phyloP scores from a whole-genome alignment of 2,329 filamentous ascomycete species.

The Phyllosticta citrichinensis region DNA sequence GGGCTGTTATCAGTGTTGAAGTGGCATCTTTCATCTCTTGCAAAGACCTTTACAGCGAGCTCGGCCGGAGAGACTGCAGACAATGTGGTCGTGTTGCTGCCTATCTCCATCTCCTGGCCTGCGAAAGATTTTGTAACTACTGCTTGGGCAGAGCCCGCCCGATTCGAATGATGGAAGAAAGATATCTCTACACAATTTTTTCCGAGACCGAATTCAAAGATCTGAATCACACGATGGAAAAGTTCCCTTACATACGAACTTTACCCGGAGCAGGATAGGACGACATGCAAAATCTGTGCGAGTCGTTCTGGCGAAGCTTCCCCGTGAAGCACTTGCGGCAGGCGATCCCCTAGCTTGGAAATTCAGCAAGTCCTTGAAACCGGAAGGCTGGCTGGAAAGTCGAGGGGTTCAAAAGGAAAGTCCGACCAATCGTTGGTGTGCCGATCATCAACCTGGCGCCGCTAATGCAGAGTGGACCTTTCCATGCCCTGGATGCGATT shows the following conservation, averaged over 20 bases:
- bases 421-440: no score
- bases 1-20: constrained; percentile 26
- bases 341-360: no score
- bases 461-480: no score
- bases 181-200: background rate
- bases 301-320: background rate
- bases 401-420: no score
- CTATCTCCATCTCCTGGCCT: constrained; percentile 31
- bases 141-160: background rate
- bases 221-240: background rate
- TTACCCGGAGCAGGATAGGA: background rate
- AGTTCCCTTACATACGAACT: background rate
- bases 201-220: background rate
- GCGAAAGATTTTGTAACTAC: constrained; percentile 30
- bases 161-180: no score
- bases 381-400: no score
- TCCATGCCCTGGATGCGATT: no score
- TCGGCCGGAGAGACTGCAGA: constrained; percentile 24
- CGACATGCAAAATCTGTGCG: background rate
- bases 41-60: constrained; percentile 22
- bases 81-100: constrained; percentile 27
- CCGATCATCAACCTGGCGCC: no score
- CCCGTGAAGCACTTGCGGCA: background rate
- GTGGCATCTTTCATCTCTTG: constrained; percentile 21
- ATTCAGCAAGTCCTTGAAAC: no score